Conservation (phyloP, 192 early-diverging fungal species). For the Neocallimastix lanati region DNA sequence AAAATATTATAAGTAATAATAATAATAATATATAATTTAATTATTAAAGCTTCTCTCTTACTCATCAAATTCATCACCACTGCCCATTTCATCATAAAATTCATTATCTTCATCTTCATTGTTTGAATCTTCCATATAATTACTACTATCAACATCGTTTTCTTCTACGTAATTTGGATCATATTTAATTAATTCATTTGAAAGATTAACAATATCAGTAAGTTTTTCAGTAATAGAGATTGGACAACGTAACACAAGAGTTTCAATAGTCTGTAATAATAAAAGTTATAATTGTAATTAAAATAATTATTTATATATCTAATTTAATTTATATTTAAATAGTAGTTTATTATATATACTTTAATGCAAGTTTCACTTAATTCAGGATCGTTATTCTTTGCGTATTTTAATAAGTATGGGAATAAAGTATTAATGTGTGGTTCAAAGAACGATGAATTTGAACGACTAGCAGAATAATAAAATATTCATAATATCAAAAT, state of each 20-base stretch:
- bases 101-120: constrained; percentile 34
- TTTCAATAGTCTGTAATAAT: constrained; percentile 40
- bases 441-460: constrained; percentile 44
- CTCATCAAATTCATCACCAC: constrained; percentile 37
- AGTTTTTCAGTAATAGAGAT: constrained; percentile 48
- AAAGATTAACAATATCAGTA: constrained; percentile 31
- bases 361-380: neutral
- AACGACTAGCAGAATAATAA: constrained; percentile 31
- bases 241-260: constrained; percentile 58
- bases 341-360: too few relatives aligned
- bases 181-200: constrained; percentile 49
- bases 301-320: too few relatives aligned
- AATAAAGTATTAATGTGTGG: constrained; percentile 24
- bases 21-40: too few relatives aligned
- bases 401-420: neutral
- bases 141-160: constrained; percentile 47
- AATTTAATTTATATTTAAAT: too few relatives aligned
- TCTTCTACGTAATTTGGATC: constrained; percentile 73
- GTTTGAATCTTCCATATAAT: constrained; percentile 20
- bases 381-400: neutral
- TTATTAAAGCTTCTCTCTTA: too few relatives aligned
- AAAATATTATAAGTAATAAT: too few relatives aligned
- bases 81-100: constrained; percentile 37
- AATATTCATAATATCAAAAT: neutral
- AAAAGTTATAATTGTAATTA: too few relatives aligned